Conservation (phyloP, 75 land plant species). For the Azolla pinnata region DNA sequence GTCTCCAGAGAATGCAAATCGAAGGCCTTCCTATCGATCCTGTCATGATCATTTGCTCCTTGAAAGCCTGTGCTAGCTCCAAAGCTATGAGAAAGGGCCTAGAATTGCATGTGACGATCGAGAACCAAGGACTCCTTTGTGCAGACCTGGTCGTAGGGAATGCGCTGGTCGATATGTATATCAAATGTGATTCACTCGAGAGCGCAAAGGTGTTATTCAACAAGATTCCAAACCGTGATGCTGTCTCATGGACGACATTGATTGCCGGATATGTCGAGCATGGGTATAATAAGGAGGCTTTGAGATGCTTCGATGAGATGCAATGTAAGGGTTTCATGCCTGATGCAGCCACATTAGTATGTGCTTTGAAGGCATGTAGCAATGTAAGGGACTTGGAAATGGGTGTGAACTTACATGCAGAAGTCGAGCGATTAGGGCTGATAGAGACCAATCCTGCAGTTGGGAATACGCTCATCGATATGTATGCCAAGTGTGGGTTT, state of each 20-base stretch:
- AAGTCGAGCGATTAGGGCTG: constrained; percentile 25
- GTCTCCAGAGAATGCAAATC: constrained; percentile 31
- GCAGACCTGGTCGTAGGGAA: not conserved
- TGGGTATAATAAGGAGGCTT: constrained; percentile 14
- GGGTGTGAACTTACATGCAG: constrained; percentile 2
- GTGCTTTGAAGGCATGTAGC: constrained; percentile 4
- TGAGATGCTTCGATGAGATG: constrained; percentile 12
- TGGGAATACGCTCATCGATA: constrained; percentile 55
- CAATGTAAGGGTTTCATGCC: constrained; percentile 3
- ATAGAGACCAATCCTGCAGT: constrained; percentile 17
- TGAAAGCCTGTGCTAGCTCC: not conserved
- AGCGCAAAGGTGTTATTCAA: constrained; percentile 2
- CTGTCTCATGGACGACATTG: constrained; percentile 24
- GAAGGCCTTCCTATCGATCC: constrained; percentile 11
- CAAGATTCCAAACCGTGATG: constrained; percentile 13
- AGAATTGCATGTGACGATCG: not conserved
- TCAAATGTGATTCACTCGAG: constrained; percentile 7
- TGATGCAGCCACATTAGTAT: constrained; percentile 1
- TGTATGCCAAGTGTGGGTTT: constrained; percentile 43
- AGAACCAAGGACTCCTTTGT: constrained; percentile 1
- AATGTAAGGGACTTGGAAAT: constrained; percentile 1
- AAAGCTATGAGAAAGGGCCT: not conserved
- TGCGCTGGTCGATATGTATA: constrained; percentile 4
- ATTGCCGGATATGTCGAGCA: constrained; percentile 15
- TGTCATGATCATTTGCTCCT: constrained; percentile 12